Percentiles rank a stretch among this genome's conserved stretches.
Conservation (phyloP, 164 flowering plant genomes). For the Houttuynia cordata region DNA sequence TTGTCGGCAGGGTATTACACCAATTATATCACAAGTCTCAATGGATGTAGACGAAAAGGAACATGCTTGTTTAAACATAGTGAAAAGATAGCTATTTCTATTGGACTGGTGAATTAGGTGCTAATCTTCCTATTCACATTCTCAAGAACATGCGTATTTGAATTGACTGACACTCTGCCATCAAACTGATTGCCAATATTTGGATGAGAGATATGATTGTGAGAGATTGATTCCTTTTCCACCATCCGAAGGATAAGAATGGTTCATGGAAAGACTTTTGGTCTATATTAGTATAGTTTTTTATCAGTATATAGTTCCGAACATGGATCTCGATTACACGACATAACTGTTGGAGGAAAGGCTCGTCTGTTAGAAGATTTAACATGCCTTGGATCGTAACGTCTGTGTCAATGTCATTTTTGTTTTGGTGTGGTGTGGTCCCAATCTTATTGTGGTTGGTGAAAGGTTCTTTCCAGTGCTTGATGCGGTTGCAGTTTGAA, state of each 20-base stretch:
- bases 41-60: not conserved
- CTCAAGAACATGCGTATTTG: not conserved
- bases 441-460: no score
- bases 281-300: no score
- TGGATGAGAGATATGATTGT: not conserved
- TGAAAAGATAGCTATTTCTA: not conserved
- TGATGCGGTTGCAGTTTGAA: no score
- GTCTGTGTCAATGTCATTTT: no score
- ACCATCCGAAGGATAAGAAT: not conserved
- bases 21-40: not conserved
- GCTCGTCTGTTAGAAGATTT: no score
- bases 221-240: not conserved
- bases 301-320: no score
- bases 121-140: not conserved
- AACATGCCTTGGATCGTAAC: no score
- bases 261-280: not conserved
- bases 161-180: not conserved
- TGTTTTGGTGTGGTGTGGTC: no score
- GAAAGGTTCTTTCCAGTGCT: no score
- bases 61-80: not conserved
- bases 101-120: not conserved
- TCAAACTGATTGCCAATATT: not conserved
- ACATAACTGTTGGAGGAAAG: no score
- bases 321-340: no score
- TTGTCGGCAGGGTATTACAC: conserved; percentile 6